Evolutionary conservation across 1,139 yeast species (phyloP).

Genomic region (Kurtzmaniella natalensis): DNA sequence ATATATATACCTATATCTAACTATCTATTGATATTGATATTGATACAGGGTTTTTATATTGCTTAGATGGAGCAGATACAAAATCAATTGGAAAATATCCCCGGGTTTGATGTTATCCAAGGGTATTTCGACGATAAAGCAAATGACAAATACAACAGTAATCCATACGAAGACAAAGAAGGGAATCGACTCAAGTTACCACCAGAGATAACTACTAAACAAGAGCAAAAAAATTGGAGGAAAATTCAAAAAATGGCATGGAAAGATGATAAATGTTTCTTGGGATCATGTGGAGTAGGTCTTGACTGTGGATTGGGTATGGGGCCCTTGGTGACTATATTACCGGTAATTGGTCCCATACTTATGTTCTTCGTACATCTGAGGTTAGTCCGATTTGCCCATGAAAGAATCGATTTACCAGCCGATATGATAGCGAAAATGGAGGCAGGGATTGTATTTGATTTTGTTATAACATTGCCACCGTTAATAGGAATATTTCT

Average conservation of each 20-base stretch:
- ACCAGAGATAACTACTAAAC: constrained; percentile 45
- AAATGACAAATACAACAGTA: constrained; percentile 58
- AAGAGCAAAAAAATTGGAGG: constrained; percentile 69
- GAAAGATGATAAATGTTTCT: constrained; percentile 75
- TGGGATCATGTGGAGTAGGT: constrained; percentile 69
- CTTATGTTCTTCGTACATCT: constrained; percentile 76
- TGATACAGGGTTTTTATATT: no score
- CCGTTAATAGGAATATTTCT: constrained; percentile 76
- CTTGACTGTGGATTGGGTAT: constrained; percentile 75
- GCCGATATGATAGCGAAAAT: constrained; percentile 55
- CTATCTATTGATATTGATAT: no score
- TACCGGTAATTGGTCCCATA: constrained; percentile 81
- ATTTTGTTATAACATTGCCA: constrained; percentile 67
- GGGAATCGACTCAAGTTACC: constrained; percentile 60
- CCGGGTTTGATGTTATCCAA: constrained; percentile 52
- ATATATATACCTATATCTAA: no score
- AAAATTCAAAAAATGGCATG: constrained; percentile 73
- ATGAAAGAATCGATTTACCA: constrained; percentile 55
- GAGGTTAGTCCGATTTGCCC: constrained; percentile 57
- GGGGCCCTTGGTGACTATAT: constrained; percentile 60
- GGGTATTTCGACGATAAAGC: constrained; percentile 64
- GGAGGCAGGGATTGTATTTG: constrained; percentile 70
- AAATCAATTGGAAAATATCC: constrained; percentile 45
- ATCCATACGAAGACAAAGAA: constrained; percentile 64
- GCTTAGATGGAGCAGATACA: constrained; percentile 27